A percentile compares a stretch with the other conserved stretches of the same genome.
These are phyloP conservation scores for Dryas octopetala DNA, from an alignment of 306 rosid genomes.

Conservation along the genomic window DNA sequence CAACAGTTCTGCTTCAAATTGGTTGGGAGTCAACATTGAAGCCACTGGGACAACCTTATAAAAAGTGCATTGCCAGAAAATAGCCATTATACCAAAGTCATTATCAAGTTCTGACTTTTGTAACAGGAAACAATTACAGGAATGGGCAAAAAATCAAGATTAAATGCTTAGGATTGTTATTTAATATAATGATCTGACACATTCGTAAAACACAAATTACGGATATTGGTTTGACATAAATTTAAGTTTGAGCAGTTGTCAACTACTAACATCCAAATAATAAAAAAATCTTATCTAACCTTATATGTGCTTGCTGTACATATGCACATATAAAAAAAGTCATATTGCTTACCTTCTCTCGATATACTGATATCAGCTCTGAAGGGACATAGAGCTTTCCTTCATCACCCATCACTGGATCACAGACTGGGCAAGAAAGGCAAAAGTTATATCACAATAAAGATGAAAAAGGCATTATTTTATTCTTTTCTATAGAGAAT, in stretches of 20 bases:
- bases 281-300: slow-evolving; percentile 8
- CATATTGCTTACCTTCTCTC: slow-evolving; percentile 68
- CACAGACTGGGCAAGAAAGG: slow-evolving; percentile 65
- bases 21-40: slow-evolving; percentile 97
- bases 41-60: slow-evolving; percentile 89
- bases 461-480: background rate
- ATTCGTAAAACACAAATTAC: slow-evolving; percentile 16
- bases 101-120: background rate
- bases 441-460: slow-evolving; percentile 24
- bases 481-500: background rate
- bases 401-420: slow-evolving; percentile 98
- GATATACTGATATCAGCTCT: slow-evolving; percentile 83
- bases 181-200: slow-evolving; percentile 4
- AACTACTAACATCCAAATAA: slow-evolving; percentile 22
- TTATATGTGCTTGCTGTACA: background rate
- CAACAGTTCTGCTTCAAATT: slow-evolving; percentile 91
- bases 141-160: background rate
- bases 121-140: slow-evolving; percentile 9
- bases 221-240: slow-evolving; percentile 14
- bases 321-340: background rate
- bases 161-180: background rate
- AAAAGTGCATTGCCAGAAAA: slow-evolving; percentile 25
- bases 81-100: background rate
- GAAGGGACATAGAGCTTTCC: slow-evolving; percentile 89
- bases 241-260: slow-evolving; percentile 6